Evolutionary conservation across 352 stramenopile species (phyloP), one percentile per base, ranked within the genome.

Genomic region (Globisporangium nodosum): DNA sequence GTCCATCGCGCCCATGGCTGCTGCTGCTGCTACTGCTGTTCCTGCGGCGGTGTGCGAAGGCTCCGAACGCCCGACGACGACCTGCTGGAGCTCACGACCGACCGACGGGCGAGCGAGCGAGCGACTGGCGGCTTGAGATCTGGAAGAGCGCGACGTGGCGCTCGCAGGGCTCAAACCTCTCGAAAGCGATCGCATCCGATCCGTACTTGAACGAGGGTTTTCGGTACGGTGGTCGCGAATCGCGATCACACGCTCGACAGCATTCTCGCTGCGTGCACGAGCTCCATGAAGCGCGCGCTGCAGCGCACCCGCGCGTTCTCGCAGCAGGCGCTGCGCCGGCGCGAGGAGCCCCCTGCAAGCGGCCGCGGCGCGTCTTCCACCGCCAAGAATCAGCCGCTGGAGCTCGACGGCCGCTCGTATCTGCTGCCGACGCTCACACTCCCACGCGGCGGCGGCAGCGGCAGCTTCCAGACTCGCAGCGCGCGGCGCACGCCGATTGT

Each of bases 1-100:
- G 66, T 94, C 85, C 70, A 93, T 88, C 24, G 81, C 83, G 47
- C 85, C 85, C 85, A 94, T 94, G 12, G 30, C 69, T 59, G 43
- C 40, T 60, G 60, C 45, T 60, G 43, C 49, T 61, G 47, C 40
- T 60, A 52, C 45, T 60, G 43, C 49, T 61, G 47, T 15, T 43
- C 9, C 8, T 15, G 8, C 35, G 8, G 35, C 3, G 8, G 35
- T 40, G 35, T 15, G 31, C 35, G 35, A 15, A 5, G 37, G 12
- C 8, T 16, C 8, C 12, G 37, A 12, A 13, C 12, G 37, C 37
- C 3, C 5, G 37, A 43, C 12, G 5, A 9, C 33, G 33, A 39
- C 33, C 33, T 39, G 5, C 33, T 39, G 8, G 33, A 39, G 8
- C 33, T 39, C 12, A 9, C 37, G 37, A 37, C 33, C 33, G 33